Evolutionary conservation across 1,284 basidiomycete genomes (phyloP).

Genomic region (Grifola frondosa): DNA sequence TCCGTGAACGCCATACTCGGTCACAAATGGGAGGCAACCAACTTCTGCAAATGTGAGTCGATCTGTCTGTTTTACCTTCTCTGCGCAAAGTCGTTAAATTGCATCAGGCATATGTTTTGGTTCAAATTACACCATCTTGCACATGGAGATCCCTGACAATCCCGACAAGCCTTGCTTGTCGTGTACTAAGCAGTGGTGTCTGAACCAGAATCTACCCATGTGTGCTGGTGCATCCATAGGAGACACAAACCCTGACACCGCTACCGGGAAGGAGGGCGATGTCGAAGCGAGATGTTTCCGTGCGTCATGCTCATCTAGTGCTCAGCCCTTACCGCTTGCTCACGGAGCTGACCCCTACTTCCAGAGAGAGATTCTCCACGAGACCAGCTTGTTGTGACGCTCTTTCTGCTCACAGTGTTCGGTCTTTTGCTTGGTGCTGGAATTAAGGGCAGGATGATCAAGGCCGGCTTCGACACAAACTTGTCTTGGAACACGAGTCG

Average conservation of each 20-base stretch:
- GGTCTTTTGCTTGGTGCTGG: conserved; percentile 82
- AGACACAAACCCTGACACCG: conserved; percentile 87
- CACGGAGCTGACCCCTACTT: conserved; percentile 12
- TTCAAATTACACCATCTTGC: conserved; percentile 84
- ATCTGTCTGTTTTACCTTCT: neutral
- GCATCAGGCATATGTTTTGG: conserved; percentile 86
- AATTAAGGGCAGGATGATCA: conserved; percentile 77
- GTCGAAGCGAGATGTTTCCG: conserved; percentile 95
- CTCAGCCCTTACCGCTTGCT: conserved; percentile 20
- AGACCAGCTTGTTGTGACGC: conserved; percentile 87
- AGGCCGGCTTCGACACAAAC: conserved; percentile 67
- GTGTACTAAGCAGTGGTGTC: conserved; percentile 94
- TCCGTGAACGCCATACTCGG: conserved; percentile 47
- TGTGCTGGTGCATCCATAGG: conserved; percentile 84
- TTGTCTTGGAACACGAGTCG: conserved; percentile 59
- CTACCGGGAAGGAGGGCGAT: conserved; percentile 94
- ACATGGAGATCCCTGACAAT: conserved; percentile 77
- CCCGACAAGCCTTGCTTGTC: conserved; percentile 87
- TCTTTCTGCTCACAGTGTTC: conserved; percentile 84
- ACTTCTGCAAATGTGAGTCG: conserved; percentile 77
- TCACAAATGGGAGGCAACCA: conserved; percentile 78
- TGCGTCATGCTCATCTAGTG: conserved; percentile 43
- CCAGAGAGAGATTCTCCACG: conserved; percentile 84
- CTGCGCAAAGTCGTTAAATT: neutral
- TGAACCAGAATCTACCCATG: conserved; percentile 87